A percentile compares a stretch with the other conserved stretches of the same genome.
phyloP scores from a whole-genome alignment of 2,329 filamentous ascomycete genomes.

The Colletotrichum spaethianum region DNA sequence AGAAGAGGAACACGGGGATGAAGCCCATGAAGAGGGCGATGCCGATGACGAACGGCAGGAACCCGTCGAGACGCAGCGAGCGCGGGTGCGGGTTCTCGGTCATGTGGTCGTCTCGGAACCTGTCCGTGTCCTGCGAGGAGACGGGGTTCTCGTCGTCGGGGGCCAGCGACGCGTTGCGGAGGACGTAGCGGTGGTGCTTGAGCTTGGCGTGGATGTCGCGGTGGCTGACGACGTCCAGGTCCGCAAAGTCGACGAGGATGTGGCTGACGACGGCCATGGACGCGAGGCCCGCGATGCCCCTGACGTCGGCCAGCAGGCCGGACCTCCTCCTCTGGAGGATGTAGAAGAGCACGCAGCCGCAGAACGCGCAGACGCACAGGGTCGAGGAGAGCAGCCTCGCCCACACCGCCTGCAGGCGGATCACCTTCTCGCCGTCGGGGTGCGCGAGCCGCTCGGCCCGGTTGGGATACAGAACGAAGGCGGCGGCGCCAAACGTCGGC shows the following conservation, averaged over 20 bases:
- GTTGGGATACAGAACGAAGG: constrained; percentile 69
- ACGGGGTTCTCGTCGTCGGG: constrained; percentile 69
- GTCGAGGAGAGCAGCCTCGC: constrained; percentile 73
- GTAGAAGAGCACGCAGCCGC: constrained; percentile 71
- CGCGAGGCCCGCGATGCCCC: constrained; percentile 80
- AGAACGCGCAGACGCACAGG: constrained; percentile 69
- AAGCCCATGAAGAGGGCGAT: constrained; percentile 70
- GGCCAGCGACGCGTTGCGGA: constrained; percentile 79
- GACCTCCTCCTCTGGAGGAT: constrained; percentile 74
- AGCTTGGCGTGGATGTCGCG: constrained; percentile 77
- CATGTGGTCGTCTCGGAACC: constrained; percentile 64
- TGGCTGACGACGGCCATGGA: constrained; percentile 82
- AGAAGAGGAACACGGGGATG: constrained; percentile 75
- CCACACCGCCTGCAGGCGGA: constrained; percentile 70
- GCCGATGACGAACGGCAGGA: constrained; percentile 71
- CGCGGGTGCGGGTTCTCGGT: constrained; percentile 77
- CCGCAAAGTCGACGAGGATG: constrained; percentile 81
- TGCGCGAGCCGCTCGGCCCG: constrained; percentile 59
- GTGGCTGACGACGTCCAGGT: constrained; percentile 77
- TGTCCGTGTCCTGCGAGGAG: constrained; percentile 58
- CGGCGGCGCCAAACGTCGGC: constrained; percentile 77
- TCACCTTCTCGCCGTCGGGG: constrained; percentile 63
- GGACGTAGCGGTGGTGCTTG: constrained; percentile 76
- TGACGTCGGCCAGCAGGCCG: constrained; percentile 77
- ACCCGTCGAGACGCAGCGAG: constrained; percentile 74